These are phyloP conservation scores for Olyra latifolia DNA, from an alignment of 176 grass and related monocot species.

Conservation along the genomic window DNA sequence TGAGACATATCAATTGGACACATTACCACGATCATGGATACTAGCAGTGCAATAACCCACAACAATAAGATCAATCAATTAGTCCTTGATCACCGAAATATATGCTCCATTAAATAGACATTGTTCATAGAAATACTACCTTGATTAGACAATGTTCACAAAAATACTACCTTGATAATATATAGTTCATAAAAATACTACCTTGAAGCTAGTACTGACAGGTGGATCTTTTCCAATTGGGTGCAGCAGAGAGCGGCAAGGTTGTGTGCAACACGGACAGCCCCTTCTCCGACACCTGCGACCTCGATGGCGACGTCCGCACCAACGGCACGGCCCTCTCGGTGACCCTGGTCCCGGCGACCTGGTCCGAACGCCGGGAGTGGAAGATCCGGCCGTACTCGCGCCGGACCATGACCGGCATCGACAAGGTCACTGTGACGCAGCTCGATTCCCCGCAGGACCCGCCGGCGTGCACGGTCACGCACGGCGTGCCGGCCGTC, in stretches of 20 bases:
- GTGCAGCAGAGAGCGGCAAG: slow-evolving; percentile 36
- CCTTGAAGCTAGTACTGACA: not conserved
- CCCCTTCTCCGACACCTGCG: slow-evolving; percentile 65
- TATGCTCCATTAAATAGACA: too few species aligned
- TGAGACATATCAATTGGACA: not conserved
- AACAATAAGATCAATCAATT: not conserved
- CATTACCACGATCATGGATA: not conserved
- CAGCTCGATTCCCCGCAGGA: slow-evolving; percentile 10
- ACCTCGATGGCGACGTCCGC: slow-evolving; percentile 70
- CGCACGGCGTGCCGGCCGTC: slow-evolving; percentile 41
- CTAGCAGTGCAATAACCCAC: not conserved
- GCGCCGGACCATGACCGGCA: slow-evolving; percentile 36
- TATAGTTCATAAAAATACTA: not conserved
- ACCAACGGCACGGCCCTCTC: slow-evolving; percentile 47
- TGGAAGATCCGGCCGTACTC: slow-evolving; percentile 65
- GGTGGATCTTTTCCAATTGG: not conserved
- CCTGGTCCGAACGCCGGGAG: slow-evolving; percentile 18
- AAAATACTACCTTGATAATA: too few species aligned
- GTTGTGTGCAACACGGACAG: slow-evolving; percentile 43
- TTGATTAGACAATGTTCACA: too few species aligned
- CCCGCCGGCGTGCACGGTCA: slow-evolving; percentile 39
- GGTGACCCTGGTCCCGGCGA: slow-evolving; percentile 36
- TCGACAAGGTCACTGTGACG: slow-evolving; percentile 51
- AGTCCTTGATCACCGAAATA: not conserved
- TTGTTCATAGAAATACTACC: too few species aligned